phyloP scores from a whole-genome alignment of 208 protist genomes.

The Crithidia brevicula region DNA sequence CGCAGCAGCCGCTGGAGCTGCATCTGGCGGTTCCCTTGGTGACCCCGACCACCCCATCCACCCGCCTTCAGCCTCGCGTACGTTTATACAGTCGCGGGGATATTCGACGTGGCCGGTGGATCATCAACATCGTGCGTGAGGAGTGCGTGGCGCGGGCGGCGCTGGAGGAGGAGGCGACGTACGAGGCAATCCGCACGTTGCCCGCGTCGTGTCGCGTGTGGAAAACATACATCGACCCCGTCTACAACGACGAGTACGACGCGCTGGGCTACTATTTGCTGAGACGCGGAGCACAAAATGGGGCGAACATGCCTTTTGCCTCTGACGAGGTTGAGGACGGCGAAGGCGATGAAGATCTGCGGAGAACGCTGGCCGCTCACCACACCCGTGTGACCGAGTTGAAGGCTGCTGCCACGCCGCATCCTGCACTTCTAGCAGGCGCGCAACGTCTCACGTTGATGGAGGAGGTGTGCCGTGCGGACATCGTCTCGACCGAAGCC shows the following conservation, averaged over 20 bases:
- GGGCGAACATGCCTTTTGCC: background rate
- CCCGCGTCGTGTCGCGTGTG: constrained; percentile 33
- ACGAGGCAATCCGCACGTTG: constrained; percentile 39
- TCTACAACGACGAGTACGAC: constrained; percentile 4
- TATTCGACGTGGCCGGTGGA: constrained; percentile 32
- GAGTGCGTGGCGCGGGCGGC: constrained; percentile 63
- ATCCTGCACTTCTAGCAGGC: constrained; percentile 10
- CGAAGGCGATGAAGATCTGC: too few species aligned
- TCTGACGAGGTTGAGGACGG: background rate
- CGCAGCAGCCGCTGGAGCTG: background rate
- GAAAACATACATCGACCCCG: background rate
- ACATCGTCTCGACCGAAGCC: constrained; percentile 34
- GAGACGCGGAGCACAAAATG: background rate
- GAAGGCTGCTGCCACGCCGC: too few species aligned
- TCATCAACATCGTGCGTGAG: constrained; percentile 34
- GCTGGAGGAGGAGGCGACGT: constrained; percentile 43
- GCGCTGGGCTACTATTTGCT: constrained; percentile 6
- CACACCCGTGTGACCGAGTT: too few species aligned
- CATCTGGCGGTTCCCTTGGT: background rate
- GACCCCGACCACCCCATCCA: background rate
- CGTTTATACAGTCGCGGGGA: constrained; percentile 7
- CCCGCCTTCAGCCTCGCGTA: background rate
- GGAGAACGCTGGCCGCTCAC: too few species aligned
- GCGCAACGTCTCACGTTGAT: constrained; percentile 8
- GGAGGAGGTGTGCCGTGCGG: constrained; percentile 42